Evolutionary conservation across 176 grass and related monocot genomes (phyloP).

Genomic region (Secale cereale): DNA sequence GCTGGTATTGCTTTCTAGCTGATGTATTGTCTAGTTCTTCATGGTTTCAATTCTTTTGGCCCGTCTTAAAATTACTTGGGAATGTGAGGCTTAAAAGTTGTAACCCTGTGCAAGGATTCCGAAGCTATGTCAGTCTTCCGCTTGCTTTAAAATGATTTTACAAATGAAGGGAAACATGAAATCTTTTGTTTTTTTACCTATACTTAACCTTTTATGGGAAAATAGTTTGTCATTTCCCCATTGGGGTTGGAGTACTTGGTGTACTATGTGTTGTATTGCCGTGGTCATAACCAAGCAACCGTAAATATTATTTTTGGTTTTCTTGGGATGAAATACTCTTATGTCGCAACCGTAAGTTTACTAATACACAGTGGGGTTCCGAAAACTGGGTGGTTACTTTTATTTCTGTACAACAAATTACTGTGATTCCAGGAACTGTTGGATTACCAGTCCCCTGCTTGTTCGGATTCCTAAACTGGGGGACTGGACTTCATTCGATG

Average conservation of each 20-base stretch:
- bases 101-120: background rate
- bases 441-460: background rate
- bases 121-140: background rate
- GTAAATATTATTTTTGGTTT: background rate
- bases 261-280: background rate
- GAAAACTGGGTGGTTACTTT: background rate
- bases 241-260: background rate
- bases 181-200: background rate
- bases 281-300: background rate
- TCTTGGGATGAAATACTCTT: background rate
- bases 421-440: background rate
- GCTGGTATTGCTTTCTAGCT: slow-evolving; percentile 31
- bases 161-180: background rate
- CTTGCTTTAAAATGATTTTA: background rate
- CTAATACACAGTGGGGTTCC: background rate
- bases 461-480: background rate
- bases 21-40: background rate
- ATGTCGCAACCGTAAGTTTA: background rate
- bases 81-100: background rate
- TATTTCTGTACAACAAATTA: background rate
- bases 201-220: background rate
- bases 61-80: background rate
- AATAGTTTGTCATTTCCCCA: background rate
- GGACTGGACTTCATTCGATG: background rate
- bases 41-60: background rate